Base-by-base conservation (phyloP, 257 asterid species). In the Salvia miltiorrhiza region DNA sequence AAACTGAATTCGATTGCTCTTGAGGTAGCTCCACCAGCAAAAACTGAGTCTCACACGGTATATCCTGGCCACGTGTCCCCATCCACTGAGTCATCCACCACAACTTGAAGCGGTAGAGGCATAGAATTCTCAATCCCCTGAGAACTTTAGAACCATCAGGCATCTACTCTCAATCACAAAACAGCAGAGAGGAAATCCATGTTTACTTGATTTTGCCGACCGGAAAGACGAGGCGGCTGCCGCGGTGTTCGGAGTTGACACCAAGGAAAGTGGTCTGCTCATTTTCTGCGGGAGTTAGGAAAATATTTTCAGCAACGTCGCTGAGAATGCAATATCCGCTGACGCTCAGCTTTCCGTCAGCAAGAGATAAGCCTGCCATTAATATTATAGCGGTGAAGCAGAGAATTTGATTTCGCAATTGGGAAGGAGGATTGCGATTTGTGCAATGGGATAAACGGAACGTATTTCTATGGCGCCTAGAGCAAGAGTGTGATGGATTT, bases 11-110 rank as follows among this genome's bases (percentile, higher is more conserved):
- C 2, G 65, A 54, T 14, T 30, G 77, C 47, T 66, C 71, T 44
- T 71, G 78, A 53, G 83, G 81, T 4, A 82, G 86, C 78, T 87
- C 95, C 69, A 89, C 82, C 83, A 89, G 17, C 73, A 87, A 70
- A 76, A 91, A 91, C 70, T 88, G 96, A 3, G 97, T 88, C 85
- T 91, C 97, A 17, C 67, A 70, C 14, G 97, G 97, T 73, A 88
- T 70, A 17, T 87, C 95, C 57, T 73, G 85, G 57, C 96, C 96
- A 39, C 84, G 69, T 3, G 69, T 78, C 23, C 95, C 96, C 84
- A 88, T 83, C 75, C 83, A 78, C 73, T 91, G 97, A 37, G 95
- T 87, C 96, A 91, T 85, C 97, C 97, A 91, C 96, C 97, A 91
- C 79, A 88, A 32, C 81, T 87, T 85, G 88, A 84, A 88, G 2